Evolutionary conservation across 2,329 filamentous ascomycete species (phyloP).

Genomic region (Aspergillus bombycis): DNA sequence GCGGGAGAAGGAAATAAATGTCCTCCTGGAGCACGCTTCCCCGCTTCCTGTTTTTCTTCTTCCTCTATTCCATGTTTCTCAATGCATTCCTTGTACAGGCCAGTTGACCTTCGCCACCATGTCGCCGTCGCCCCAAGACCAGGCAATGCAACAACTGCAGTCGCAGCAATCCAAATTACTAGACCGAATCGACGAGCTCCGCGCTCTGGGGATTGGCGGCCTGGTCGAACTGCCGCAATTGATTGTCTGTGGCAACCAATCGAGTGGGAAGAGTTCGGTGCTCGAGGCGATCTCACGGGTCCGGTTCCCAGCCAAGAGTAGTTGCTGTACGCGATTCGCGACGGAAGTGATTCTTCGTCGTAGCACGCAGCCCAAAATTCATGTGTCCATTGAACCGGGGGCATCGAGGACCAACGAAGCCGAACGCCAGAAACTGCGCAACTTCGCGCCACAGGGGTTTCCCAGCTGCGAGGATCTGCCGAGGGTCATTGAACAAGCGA

Average conservation of each 20-base stretch:
- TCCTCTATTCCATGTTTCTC: not conserved
- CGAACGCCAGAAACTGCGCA: constrained; percentile 8
- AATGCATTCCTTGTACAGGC: not conserved
- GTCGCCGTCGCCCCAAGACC: constrained; percentile 5
- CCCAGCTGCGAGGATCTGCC: constrained; percentile 38
- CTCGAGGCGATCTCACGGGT: constrained; percentile 66
- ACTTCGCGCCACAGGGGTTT: constrained; percentile 18
- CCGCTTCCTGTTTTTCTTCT: not conserved
- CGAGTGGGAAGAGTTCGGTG: constrained; percentile 66
- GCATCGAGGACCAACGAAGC: constrained; percentile 20
- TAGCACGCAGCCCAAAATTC: constrained; percentile 37
- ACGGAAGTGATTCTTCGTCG: constrained; percentile 62
- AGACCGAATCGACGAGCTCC: constrained; percentile 57
- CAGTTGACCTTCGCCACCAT: not conserved
- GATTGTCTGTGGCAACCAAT: constrained; percentile 64
- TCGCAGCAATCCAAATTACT: constrained; percentile 51
- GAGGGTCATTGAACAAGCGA: constrained; percentile 56
- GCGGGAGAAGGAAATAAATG: too few species aligned
- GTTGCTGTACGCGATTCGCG: constrained; percentile 63
- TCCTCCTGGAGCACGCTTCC: not conserved
- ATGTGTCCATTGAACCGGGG: constrained; percentile 48
- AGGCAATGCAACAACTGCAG: constrained; percentile 22
- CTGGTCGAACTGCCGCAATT: constrained; percentile 57
- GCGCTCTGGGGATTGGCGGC: constrained; percentile 52
- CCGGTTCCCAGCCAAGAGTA: constrained; percentile 60